phyloP scores from a whole-genome alignment of 495 filamentous ascomycete genomes.

The Cercophora samala region DNA sequence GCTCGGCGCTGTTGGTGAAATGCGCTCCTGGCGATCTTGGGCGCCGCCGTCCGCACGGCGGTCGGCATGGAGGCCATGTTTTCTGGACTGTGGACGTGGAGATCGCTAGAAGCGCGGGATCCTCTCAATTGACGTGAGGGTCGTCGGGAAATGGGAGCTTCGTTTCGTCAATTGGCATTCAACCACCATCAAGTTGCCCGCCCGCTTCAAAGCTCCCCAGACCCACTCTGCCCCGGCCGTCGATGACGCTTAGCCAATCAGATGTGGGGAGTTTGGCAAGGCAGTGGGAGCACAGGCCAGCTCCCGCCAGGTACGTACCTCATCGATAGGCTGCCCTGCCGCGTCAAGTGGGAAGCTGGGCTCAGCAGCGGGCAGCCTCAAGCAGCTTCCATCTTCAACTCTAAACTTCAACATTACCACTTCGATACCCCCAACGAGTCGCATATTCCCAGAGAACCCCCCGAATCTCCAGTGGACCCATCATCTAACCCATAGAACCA shows the following conservation, averaged over 20 bases:
- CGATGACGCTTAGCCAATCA: conserved; percentile 18
- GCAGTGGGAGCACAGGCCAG: conserved; percentile 15
- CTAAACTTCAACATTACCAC: not conserved
- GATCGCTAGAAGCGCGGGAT: conserved; percentile 34
- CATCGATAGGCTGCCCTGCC: conserved; percentile 30
- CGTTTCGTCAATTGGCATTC: conserved; percentile 19
- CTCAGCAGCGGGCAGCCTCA: conserved; percentile 16
- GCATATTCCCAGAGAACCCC: not conserved
- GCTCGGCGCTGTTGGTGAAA: conserved; percentile 41
- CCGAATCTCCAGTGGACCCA: not conserved
- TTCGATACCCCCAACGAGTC: conserved; percentile 4
- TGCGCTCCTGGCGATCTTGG: conserved; percentile 27
- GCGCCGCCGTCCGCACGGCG: conserved; percentile 44
- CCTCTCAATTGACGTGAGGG: conserved; percentile 34
- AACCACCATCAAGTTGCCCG: conserved; percentile 12
- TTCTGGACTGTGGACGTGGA: conserved; percentile 29
- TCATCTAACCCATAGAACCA: not conserved
- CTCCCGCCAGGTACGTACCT: conserved; percentile 22
- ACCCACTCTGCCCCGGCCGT: conserved; percentile 17
- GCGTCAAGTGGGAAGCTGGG: conserved; percentile 30
- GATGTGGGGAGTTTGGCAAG: conserved; percentile 4
- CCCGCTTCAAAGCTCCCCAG: conserved; percentile 24
- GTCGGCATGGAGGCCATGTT: conserved; percentile 48
- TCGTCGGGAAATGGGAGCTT: conserved; percentile 26
- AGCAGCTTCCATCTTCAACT: conserved; percentile 19